Base-by-base conservation (phyloP, 164 flowering plant genomes). In the Vitis cinerea region DNA sequence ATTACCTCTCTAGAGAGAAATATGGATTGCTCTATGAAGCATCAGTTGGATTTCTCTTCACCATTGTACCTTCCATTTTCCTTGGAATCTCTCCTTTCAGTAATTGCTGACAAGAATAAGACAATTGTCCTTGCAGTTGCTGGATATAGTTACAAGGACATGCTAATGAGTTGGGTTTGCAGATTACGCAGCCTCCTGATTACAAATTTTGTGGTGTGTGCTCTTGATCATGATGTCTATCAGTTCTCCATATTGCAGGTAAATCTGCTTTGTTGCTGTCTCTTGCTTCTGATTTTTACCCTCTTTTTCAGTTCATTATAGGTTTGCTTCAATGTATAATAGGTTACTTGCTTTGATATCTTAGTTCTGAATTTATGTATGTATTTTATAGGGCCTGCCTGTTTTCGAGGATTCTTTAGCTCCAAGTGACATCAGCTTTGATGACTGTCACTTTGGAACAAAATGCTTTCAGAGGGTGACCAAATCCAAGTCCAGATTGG, bases 91-190 rank as follows among this genome's bases (percentile, higher is more conserved):
- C 85, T 95, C 14, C 87, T 95, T 65, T 73, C 84, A 15, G 11
- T 71, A 10, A 57, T 65, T 67, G 96, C 89, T 48, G 92, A 88
- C 68, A 65, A 82, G 66, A 85, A 88, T 64, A 90, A 69, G 78
- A 86, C 94, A 11, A 55, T 93, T 75, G 85, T 93, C 61, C 94
- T 95, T 69, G 86, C 93, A 66, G 75, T 91, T 70, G 93, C 94
- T 62, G 97, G 98, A 59, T 81, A 85, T 78, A 95, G 89, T 78
- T 95, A 95, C 75, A 87, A 82, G 72, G 99, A 93, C 75, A 91
- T 95, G 99, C 83, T 95, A 62, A 86, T 95, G 93, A 95, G 98
- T 72, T 95, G 99, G 99, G 94, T 80, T 0, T 95, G 99, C 79
- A 88, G 98, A 79, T 76, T 91, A 63, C 87, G 90, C 27, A 84